Conservation (phyloP, 345 rosid genomes). For the Gossypium turneri region DNA sequence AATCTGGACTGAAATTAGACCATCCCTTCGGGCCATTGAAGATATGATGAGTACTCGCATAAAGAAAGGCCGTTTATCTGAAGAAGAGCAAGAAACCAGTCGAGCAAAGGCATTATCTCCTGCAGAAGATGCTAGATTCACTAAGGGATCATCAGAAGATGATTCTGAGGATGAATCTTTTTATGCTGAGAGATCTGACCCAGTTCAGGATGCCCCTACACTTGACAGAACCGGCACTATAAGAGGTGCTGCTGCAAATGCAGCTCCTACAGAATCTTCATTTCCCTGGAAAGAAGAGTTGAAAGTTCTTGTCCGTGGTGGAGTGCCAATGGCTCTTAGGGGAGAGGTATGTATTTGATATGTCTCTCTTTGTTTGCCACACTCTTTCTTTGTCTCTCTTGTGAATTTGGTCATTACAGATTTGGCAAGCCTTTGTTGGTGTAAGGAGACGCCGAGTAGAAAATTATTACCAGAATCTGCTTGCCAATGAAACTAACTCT, state of each 20-base stretch:
- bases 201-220: conserved; percentile 54
- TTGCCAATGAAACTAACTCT: conserved; percentile 51
- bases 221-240: conserved; percentile 42
- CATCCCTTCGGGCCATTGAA: conserved; percentile 70
- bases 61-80: conserved; percentile 46
- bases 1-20: conserved; percentile 83
- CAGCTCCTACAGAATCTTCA: conserved; percentile 35
- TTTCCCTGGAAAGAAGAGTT: conserved; percentile 92
- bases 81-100: conserved; percentile 42
- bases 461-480: conserved; percentile 74
- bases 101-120: conserved; percentile 41
- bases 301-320: conserved; percentile 96
- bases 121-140: conserved; percentile 51
- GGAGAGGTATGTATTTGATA: conserved; percentile 57
- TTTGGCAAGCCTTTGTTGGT: conserved; percentile 99
- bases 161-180: conserved; percentile 97
- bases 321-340: conserved; percentile 96
- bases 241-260: conserved; percentile 32
- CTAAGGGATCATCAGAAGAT: conserved; percentile 73
- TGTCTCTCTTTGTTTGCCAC: background rate
- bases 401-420: conserved; percentile 44
- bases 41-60: conserved; percentile 79
- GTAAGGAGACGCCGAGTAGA: conserved; percentile 77
- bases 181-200: conserved; percentile 86
- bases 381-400: background rate